These are phyloP conservation scores for Pleomassaria siparia DNA, from an alignment of 2,329 filamentous ascomycete genomes.

Conservation along the genomic window DNA sequence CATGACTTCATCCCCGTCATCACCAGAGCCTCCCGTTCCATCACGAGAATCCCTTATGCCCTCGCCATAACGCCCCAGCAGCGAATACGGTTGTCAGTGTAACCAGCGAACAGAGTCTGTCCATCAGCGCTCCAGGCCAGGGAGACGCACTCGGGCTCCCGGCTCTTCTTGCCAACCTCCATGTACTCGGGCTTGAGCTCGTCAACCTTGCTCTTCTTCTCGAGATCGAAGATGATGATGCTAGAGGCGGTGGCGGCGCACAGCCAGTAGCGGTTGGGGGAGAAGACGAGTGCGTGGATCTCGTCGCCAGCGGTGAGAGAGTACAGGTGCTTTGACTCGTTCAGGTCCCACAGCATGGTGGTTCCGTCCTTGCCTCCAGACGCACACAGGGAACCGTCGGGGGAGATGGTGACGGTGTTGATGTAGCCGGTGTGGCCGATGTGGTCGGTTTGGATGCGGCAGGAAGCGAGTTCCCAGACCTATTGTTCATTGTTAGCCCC, in stretches of 20 bases:
- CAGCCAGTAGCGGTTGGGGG: constrained; percentile 99
- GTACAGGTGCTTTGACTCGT: constrained; percentile 99
- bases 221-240: constrained; percentile 99
- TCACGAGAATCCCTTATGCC: constrained; percentile 38
- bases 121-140: constrained; percentile 98
- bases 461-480: constrained; percentile 99
- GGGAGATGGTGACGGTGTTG: constrained; percentile 99
- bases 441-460: constrained; percentile 99
- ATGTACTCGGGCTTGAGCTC: constrained; percentile 99
- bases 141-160: constrained; percentile 96
- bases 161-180: constrained; percentile 96
- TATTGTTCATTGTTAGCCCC: constrained; percentile 48
- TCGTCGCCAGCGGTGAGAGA: constrained; percentile 98
- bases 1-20: constrained; percentile 35
- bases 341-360: constrained; percentile 99
- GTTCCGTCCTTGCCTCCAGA: constrained; percentile 99
- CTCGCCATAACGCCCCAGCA: constrained; percentile 47
- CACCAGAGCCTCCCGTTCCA: constrained; percentile 24
- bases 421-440: constrained; percentile 99
- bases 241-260: constrained; percentile 95
- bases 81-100: constrained; percentile 88
- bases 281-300: constrained; percentile 99
- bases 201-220: constrained; percentile 99
- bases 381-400: constrained; percentile 97
- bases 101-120: constrained; percentile 98